phyloP scores from a whole-genome alignment of 106 monocot species.

The Allium fistulosum region DNA sequence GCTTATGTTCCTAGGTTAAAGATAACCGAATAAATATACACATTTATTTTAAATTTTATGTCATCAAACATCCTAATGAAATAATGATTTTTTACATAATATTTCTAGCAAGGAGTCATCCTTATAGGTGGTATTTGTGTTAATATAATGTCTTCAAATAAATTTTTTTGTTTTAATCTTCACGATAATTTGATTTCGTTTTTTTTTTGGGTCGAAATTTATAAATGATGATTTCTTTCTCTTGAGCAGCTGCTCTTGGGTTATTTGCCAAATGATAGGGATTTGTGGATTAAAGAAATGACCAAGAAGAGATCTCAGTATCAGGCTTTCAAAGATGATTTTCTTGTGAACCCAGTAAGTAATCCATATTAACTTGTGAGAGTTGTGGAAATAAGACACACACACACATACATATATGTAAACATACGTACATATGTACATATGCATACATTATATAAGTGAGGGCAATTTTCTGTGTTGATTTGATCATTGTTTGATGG shows the following conservation, averaged over 20 bases:
- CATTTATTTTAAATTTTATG: not conserved
- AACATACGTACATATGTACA: too few relatives aligned
- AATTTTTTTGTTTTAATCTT: too few relatives aligned
- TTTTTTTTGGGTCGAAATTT: too few relatives aligned
- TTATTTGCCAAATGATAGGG: conserved; percentile 66
- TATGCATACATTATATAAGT: too few relatives aligned
- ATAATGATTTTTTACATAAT: not conserved
- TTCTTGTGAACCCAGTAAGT: conserved; percentile 75
- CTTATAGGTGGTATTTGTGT: not conserved
- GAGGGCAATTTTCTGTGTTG: too few relatives aligned
- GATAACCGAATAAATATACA: not conserved
- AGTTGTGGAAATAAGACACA: not conserved
- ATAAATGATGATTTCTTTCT: not conserved
- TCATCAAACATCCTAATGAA: not conserved
- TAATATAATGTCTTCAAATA: not conserved
- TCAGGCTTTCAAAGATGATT: conserved; percentile 67
- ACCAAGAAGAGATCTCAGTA: conserved; percentile 69
- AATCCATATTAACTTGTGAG: not conserved
- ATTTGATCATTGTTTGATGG: too few relatives aligned
- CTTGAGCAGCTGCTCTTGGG: conserved; percentile 61
- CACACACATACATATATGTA: too few relatives aligned
- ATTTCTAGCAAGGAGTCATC: not conserved
- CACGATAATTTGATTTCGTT: too few relatives aligned
- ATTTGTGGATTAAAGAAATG: conserved; percentile 58
- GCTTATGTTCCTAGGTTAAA: not conserved